A percentile compares a stretch with the other conserved stretches of the same genome.
Conservation (phyloP, 768 basidiomycete species). For the Mycena pura region DNA sequence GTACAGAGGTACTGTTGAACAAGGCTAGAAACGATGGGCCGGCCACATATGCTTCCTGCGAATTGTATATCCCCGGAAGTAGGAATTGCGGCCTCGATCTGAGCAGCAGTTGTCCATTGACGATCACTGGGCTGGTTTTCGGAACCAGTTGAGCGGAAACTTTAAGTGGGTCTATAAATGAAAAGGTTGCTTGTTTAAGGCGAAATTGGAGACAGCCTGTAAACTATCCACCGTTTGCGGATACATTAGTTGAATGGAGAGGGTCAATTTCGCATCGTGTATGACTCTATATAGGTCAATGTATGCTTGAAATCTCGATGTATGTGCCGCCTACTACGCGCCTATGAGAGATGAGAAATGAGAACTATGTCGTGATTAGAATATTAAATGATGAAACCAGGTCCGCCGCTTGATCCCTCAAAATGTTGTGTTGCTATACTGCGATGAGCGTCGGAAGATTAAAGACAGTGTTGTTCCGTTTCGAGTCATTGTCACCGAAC, state of each 20-base stretch:
- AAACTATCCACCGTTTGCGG: slow-evolving; percentile 17
- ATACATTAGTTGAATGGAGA: not conserved
- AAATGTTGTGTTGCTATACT: slow-evolving; percentile 22
- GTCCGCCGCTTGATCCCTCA: slow-evolving; percentile 19
- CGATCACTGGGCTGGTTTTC: slow-evolving; percentile 12
- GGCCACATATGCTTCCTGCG: slow-evolving; percentile 17
- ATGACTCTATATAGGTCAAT: too few species aligned
- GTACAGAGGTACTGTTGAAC: slow-evolving; percentile 22
- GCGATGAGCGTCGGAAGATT: slow-evolving; percentile 17
- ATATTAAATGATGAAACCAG: too few species aligned
- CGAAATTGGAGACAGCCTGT: not conserved
- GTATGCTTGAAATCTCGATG: too few species aligned
- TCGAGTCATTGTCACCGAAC: slow-evolving; percentile 17
- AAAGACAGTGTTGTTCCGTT: slow-evolving; percentile 20
- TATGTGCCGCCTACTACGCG: too few species aligned
- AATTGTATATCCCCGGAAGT: slow-evolving; percentile 16
- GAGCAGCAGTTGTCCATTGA: not conserved
- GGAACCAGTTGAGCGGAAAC: slow-evolving; percentile 22
- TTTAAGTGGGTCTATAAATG: slow-evolving; percentile 15
- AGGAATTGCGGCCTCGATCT: slow-evolving; percentile 2
- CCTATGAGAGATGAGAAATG: too few species aligned
- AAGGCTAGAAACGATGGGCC: slow-evolving; percentile 18
- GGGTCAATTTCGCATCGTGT: slow-evolving; percentile 3
- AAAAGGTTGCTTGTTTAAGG: slow-evolving; percentile 14
- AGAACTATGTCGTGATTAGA: too few species aligned